A percentile compares a stretch with the other conserved stretches of the same genome.
Conservation (phyloP, 495 filamentous ascomycete species). For the Podospora anserina region DNA sequence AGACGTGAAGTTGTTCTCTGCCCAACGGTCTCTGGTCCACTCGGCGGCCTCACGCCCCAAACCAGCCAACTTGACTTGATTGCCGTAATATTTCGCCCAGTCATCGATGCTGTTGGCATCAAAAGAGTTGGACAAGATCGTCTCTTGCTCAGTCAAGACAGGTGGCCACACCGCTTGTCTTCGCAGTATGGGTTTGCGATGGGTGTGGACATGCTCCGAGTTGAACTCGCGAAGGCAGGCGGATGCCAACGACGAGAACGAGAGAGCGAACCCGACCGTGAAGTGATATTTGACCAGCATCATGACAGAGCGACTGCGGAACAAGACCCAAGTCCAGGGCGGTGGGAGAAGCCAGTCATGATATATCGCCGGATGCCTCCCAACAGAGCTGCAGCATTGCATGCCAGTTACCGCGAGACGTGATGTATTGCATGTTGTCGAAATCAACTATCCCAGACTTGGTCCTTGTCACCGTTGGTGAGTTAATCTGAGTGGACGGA, state of each 20-base stretch:
- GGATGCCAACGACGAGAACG: neutral
- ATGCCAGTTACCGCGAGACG: neutral
- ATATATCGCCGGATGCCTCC: neutral
- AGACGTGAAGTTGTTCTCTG: conserved; percentile 68
- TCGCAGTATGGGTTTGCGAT: neutral
- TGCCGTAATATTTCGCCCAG: conserved; percentile 22
- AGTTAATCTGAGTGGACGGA: neutral
- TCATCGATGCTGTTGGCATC: conserved; percentile 19
- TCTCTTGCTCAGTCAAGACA: conserved; percentile 13
- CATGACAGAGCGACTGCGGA: neutral
- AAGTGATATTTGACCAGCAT: neutral
- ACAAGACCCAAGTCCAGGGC: neutral
- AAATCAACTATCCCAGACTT: neutral
- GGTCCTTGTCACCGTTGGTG: neutral
- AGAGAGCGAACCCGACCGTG: neutral
- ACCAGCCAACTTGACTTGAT: conserved; percentile 34
- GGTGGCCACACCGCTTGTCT: neutral
- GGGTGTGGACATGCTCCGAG: neutral
- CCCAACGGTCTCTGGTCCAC: conserved; percentile 78
- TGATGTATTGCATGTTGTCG: neutral
- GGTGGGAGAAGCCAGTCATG: neutral
- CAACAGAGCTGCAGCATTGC: neutral
- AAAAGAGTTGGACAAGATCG: conserved; percentile 19
- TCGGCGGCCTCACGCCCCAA: conserved; percentile 48
- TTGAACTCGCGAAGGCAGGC: neutral